Conservation (phyloP, 768 basidiomycete genomes). For the Auricularia heimuer region DNA sequence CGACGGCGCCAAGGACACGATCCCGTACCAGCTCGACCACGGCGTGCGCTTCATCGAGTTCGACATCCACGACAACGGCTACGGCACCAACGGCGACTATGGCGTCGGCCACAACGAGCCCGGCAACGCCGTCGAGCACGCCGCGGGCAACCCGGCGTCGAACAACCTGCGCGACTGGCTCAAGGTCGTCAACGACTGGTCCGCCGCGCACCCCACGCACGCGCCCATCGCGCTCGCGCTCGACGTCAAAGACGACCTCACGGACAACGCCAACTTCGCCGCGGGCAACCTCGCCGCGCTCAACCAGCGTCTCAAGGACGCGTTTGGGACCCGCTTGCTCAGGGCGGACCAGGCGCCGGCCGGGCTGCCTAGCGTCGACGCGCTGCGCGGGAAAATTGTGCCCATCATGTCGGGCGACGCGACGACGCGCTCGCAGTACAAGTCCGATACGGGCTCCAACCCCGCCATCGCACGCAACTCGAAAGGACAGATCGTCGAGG, state of each 20-base stretch:
- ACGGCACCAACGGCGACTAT: background rate
- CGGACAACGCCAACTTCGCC: slow-evolving; percentile 1
- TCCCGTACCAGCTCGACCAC: background rate
- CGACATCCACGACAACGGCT: background rate
- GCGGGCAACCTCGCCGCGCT: background rate
- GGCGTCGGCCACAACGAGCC: background rate
- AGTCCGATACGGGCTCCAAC: background rate
- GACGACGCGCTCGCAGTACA: background rate
- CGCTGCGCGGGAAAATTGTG: background rate
- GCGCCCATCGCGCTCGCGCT: background rate
- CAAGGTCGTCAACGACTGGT: background rate
- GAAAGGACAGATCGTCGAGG: background rate
- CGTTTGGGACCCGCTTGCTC: background rate
- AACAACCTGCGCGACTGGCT: background rate
- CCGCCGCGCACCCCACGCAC: background rate
- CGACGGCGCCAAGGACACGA: background rate
- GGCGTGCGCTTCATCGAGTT: slow-evolving; percentile 1
- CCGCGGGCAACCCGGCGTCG: background rate
- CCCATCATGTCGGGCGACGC: background rate
- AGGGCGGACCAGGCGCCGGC: background rate
- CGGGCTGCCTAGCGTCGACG: slow-evolving; percentile 2
- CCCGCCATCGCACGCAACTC: background rate
- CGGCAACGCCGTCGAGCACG: background rate
- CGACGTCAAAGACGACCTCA: background rate
- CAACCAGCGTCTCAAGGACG: background rate